Base-by-base conservation (phyloP, 106 monocot genomes). In the Apostasia ramifera region DNA sequence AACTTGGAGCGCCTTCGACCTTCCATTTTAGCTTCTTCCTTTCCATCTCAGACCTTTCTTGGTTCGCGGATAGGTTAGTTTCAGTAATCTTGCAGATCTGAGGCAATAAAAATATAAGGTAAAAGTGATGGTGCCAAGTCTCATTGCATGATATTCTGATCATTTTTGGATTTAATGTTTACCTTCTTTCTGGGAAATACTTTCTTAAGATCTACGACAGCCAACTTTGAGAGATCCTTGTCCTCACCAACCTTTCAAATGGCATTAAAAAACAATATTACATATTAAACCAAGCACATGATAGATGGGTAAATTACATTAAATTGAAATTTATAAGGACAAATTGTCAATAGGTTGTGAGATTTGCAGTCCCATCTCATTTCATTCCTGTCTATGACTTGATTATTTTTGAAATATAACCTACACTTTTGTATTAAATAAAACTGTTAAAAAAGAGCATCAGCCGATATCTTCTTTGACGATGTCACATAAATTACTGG, bases 141-240 rank as follows among this genome's bases (percentile, higher is more conserved):
- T 37, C 45, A 56, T 43, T 51, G 26, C 8, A 53, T 15, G 5
- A 40, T 40, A 40, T 3, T 47, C 15, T 44, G 53, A 50, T 3
- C 47, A 50, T 26, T 37, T 13, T 47, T 4, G 45, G 4, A 2
- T 56, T 47, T 10, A 60, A 40, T 13, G 7, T 13, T 12, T 54
- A 97, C 95, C 89, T 92, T 87, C 52, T 89, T 89, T 55, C 76
- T 62, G 14, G 86, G 89, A 68, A 97, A 97, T 37, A 97, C 57
- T 71, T 79, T 97, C 66, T 81, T 81, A 52, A 97, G 92, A 44
- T 92, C 82, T 9, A 92, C 92, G 43, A 75, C 64, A 3, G 92
- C 84, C 80, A 83, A 62, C 37, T 47, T 62, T 4, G 95, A 97
- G 67, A 97, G 86, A 72, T 92, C 86, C 71, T 83, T 85, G 54